Evolutionary conservation across 805 yeast species (phyloP).

Genomic region (Suhomyces sp.): DNA sequence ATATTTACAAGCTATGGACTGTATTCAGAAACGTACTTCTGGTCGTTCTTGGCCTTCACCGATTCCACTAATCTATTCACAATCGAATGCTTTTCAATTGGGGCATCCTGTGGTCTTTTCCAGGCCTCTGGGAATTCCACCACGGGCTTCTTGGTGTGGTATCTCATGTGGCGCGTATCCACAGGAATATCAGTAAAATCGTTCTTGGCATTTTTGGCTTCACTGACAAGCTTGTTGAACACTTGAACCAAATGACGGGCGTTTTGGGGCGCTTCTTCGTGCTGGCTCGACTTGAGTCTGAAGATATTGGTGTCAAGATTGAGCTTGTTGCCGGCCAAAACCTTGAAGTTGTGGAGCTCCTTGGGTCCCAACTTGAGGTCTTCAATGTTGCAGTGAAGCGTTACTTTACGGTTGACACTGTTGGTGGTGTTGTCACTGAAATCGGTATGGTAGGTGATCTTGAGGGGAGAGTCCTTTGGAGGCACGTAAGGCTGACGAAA

Average conservation of each 20-base stretch:
- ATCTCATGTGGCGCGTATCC: slow-evolving; percentile 67
- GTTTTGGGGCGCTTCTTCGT: slow-evolving; percentile 80
- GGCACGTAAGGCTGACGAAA: slow-evolving; percentile 63
- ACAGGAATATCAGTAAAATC: slow-evolving; percentile 75
- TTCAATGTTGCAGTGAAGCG: slow-evolving; percentile 48
- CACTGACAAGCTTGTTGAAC: slow-evolving; percentile 57
- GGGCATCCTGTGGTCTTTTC: slow-evolving; percentile 67
- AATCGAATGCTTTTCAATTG: slow-evolving; percentile 41
- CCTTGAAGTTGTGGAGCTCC: slow-evolving; percentile 69
- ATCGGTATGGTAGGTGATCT: slow-evolving; percentile 63
- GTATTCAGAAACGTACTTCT: slow-evolving; percentile 23
- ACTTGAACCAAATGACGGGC: slow-evolving; percentile 67
- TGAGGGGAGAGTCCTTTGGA: slow-evolving; percentile 48
- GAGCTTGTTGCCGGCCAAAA: slow-evolving; percentile 77
- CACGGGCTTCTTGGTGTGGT: slow-evolving; percentile 37
- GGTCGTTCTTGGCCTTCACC: slow-evolving; percentile 32
- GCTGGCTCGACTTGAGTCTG: slow-evolving; percentile 62
- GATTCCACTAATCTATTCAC: slow-evolving; percentile 30
- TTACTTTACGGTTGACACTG: slow-evolving; percentile 63
- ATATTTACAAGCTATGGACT: slow-evolving; percentile 19
- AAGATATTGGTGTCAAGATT: slow-evolving; percentile 58
- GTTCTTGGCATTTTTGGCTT: slow-evolving; percentile 63
- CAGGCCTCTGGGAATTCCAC: slow-evolving; percentile 72
- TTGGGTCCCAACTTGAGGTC: slow-evolving; percentile 51
- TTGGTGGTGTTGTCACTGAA: slow-evolving; percentile 72